These are phyloP conservation scores for Begonia loranthoides DNA, from an alignment of 306 rosid genomes.

Conservation along the genomic window DNA sequence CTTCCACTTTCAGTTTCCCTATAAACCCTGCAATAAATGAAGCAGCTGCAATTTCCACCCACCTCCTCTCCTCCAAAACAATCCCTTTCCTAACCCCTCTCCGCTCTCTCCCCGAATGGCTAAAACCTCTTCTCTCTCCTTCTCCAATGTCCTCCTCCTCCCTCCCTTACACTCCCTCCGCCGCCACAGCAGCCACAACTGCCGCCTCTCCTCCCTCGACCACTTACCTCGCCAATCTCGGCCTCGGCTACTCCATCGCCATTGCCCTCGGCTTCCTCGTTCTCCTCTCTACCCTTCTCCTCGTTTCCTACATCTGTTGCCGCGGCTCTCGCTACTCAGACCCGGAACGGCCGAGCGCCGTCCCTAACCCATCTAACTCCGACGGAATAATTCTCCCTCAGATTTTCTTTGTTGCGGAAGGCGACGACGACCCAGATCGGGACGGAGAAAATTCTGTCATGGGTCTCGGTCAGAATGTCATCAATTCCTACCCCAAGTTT, in stretches of 20 bases:
- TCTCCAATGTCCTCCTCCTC: slow-evolving; percentile 25
- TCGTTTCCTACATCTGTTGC: slow-evolving; percentile 43
- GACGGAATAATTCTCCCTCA: slow-evolving; percentile 61
- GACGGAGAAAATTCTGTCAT: slow-evolving; percentile 19
- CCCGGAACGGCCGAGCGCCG: neutral
- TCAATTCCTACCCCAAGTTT: slow-evolving; percentile 73
- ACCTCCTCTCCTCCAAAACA: slow-evolving; percentile 17
- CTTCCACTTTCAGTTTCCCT: neutral
- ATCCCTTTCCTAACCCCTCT: neutral
- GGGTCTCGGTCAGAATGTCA: slow-evolving; percentile 51
- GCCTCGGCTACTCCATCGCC: slow-evolving; percentile 59
- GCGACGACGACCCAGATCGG: slow-evolving; percentile 25
- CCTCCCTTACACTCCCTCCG: slow-evolving; percentile 16
- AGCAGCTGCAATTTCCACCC: slow-evolving; percentile 42
- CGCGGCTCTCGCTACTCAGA: slow-evolving; percentile 11
- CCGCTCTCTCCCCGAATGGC: slow-evolving; percentile 38
- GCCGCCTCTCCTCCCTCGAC: slow-evolving; percentile 4
- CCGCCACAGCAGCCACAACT: slow-evolving; percentile 4
- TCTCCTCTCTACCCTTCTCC: slow-evolving; percentile 38
- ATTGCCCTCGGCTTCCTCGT: slow-evolving; percentile 62
- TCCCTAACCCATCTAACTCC: neutral
- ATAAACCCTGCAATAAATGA: slow-evolving; percentile 53
- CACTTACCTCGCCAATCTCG: slow-evolving; percentile 43
- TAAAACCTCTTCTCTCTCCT: slow-evolving; percentile 14
- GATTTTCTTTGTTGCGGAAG: slow-evolving; percentile 70